A percentile compares a stretch with the other conserved stretches of the same genome.
Conservation (phyloP, 106 monocot genomes). For the Allium cepa region DNA sequence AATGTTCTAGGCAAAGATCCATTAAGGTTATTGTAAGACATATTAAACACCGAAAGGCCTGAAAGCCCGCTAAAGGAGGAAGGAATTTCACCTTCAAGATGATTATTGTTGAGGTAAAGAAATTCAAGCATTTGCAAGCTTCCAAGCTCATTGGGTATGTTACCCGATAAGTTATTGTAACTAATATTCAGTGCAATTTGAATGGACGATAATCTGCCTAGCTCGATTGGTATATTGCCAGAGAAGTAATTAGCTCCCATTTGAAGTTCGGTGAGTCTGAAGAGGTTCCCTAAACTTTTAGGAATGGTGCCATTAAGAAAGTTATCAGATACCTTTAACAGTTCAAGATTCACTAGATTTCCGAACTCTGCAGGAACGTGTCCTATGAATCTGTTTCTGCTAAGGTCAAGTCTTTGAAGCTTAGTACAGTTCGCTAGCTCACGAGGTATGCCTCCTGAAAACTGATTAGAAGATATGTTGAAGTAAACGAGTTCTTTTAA, state of each 20-base stretch:
- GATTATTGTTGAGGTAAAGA: constrained; percentile 65
- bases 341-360: constrained; percentile 45
- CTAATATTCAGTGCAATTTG: constrained; percentile 76
- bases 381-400: constrained; percentile 55
- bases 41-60: constrained; percentile 53
- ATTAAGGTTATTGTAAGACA: constrained; percentile 62
- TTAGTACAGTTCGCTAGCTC: constrained; percentile 49
- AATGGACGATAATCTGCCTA: constrained; percentile 47
- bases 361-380: constrained; percentile 47
- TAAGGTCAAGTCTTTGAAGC: constrained; percentile 79
- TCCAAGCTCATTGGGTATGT: constrained; percentile 57
- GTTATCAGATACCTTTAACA: constrained; percentile 60
- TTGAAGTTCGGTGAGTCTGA: constrained; percentile 58
- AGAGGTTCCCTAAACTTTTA: constrained; percentile 39
- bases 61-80: constrained; percentile 42
- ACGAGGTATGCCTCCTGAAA: constrained; percentile 47
- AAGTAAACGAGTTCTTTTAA: constrained; percentile 50
- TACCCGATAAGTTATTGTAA: constrained; percentile 61
- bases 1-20: constrained; percentile 45
- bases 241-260: constrained; percentile 64
- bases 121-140: constrained; percentile 47
- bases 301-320: constrained; percentile 58
- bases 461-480: constrained; percentile 59
- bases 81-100: constrained; percentile 56
- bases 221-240: constrained; percentile 46